Evolutionary conservation across 345 rosid species (phyloP).

Genomic region (Eucalyptus curtisii): DNA sequence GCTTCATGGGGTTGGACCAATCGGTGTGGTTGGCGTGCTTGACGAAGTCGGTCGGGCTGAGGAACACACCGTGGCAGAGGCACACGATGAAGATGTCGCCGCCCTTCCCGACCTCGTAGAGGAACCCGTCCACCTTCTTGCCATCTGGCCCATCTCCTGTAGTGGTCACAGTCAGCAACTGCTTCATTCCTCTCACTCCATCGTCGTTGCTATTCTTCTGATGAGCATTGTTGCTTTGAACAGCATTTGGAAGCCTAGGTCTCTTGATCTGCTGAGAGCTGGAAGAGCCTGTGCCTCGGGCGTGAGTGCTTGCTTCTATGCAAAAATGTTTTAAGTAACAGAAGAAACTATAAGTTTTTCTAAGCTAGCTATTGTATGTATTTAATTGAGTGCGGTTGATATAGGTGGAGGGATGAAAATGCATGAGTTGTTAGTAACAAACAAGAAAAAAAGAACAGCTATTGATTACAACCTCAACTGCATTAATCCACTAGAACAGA

Average conservation of each 20-base stretch:
- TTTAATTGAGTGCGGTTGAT: neutral
- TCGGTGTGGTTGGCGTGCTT: neutral
- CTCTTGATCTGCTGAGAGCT: neutral
- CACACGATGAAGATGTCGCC: neutral
- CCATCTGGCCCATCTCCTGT: constrained; percentile 6
- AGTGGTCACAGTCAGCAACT: constrained; percentile 40
- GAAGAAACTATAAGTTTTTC: neutral
- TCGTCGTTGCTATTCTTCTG: neutral
- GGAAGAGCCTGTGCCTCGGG: neutral
- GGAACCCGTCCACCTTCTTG: neutral
- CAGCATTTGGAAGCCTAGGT: neutral
- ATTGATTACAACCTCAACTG: neutral
- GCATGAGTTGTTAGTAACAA: neutral
- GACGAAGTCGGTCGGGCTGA: neutral
- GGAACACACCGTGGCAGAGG: neutral
- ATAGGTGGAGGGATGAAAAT: neutral
- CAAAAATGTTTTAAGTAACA: neutral
- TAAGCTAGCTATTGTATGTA: neutral
- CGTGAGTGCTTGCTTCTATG: neutral
- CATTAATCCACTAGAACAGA: neutral
- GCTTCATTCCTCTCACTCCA: constrained; percentile 10
- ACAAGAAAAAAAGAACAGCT: neutral
- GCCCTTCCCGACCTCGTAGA: neutral
- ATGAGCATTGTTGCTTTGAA: neutral
- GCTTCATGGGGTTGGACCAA: neutral